Evolutionary conservation across 345 rosid species (phyloP), one percentile per base, ranked within the genome.

Genomic region (Gossypium rotundifolium): DNA sequence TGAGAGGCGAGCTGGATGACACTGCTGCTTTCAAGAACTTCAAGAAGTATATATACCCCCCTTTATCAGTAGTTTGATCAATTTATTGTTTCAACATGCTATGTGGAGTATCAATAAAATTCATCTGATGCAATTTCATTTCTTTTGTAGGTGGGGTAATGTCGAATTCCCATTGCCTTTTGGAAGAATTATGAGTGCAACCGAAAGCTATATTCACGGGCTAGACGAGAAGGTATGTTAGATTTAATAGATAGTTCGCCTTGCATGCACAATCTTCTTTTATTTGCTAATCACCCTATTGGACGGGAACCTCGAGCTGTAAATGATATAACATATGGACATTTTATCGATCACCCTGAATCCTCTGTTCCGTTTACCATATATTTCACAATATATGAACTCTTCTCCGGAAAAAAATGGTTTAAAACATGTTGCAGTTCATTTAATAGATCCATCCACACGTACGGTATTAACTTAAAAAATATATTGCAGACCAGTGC

Each of bases 1-100:
- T 93, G 97, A 95, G 99, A 83, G 97, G 99, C 76, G 98, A 95
- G 83, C 93, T 93, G 71, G 96, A 93, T 72, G 98, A 93, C 82
- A 95, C 98, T 71, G 98, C 99, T 78, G 84, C 97, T 80, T 91
- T 91, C 87, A 95, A 95, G 86, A 95, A 93, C 91, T 95, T 95
- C 83, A 91, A 91, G 83, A 95, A 90, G 98, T 93, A 87, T 70
- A 72, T 76, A 4, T 33, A 5, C 49, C 22, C 70, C 3, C 5
- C 62, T 77, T 74, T 55, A 74, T 60, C 52, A 10, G 5, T 51
- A 51, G 59, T 42, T 29, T 61, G 20, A n/a, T 45, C 18, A 23
- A 12, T 71, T 4, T 18, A 27, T 42, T 64, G 49, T 53, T 45
- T n/a, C 25, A 23, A 9, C 40, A 33, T 69, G 73, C 40, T 3